These are phyloP conservation scores for Boletus pseudo-olivaceus DNA, from an alignment of 768 basidiomycete species.

Conservation along the genomic window DNA sequence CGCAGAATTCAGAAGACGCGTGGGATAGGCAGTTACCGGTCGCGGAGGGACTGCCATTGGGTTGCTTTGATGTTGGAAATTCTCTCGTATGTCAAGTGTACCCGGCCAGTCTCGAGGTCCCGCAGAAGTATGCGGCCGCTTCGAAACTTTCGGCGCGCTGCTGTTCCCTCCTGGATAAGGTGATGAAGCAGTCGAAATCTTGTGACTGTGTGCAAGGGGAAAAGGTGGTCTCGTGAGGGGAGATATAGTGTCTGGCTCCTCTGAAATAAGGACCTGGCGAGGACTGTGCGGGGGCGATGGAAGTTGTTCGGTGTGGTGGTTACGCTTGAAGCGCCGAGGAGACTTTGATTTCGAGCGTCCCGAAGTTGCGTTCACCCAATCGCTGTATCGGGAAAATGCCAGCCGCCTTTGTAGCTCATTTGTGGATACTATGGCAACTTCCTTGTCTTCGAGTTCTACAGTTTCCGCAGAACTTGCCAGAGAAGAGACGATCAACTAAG, in stretches of 20 bases:
- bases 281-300: slow-evolving; percentile 42
- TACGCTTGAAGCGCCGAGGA: slow-evolving; percentile 44
- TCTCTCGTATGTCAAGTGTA: slow-evolving; percentile 20
- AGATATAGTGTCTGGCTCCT: slow-evolving; percentile 8
- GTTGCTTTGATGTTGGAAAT: slow-evolving; percentile 12
- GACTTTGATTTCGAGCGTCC: slow-evolving; percentile 55
- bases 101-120: slow-evolving; percentile 58
- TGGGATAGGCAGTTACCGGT: slow-evolving; percentile 30
- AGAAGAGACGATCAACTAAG: slow-evolving; percentile 46
- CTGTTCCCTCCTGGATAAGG: slow-evolving; percentile 29
- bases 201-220: slow-evolving; percentile 22
- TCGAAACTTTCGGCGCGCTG: slow-evolving; percentile 32
- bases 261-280: background rate
- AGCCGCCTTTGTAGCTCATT: slow-evolving; percentile 66
- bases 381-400: slow-evolving; percentile 58
- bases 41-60: slow-evolving; percentile 17
- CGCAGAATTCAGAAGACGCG: slow-evolving; percentile 9
- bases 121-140: slow-evolving; percentile 73
- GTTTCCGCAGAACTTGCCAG: slow-evolving; percentile 52
- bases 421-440: slow-evolving; percentile 63
- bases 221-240: background rate
- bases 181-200: slow-evolving; percentile 29
- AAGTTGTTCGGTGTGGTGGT: slow-evolving; percentile 27
- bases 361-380: slow-evolving; percentile 30
- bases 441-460: slow-evolving; percentile 65